phyloP scores from a whole-genome alignment of 2,329 filamentous ascomycete species.

The Epichloe brachyelytri region DNA sequence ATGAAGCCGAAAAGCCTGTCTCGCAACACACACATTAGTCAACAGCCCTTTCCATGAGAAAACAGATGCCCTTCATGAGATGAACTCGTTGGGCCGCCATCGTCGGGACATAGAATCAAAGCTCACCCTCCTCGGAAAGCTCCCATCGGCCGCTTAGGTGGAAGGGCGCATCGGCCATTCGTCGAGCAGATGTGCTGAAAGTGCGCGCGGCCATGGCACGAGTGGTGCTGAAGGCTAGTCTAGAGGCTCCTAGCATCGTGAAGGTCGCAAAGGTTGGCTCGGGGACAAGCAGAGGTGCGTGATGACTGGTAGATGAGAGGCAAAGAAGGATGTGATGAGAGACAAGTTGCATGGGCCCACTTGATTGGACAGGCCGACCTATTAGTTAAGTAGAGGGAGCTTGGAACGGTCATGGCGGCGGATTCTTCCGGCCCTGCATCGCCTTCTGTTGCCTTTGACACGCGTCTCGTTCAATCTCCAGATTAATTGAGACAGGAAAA shows the following conservation, averaged over 20 bases:
- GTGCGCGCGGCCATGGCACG: slow-evolving; percentile 23
- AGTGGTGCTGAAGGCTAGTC: slow-evolving; percentile 29
- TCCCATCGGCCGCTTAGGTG: slow-evolving; percentile 45
- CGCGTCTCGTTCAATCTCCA: too few species aligned
- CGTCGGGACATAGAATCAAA: slow-evolving; percentile 4
- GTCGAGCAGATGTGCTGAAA: slow-evolving; percentile 40
- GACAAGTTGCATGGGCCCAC: slow-evolving; percentile 1
- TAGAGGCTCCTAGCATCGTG: slow-evolving; percentile 31
- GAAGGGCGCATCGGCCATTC: slow-evolving; percentile 34
- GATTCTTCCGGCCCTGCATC: slow-evolving; percentile 8
- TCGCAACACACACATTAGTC: neutral
- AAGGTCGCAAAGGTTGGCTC: neutral
- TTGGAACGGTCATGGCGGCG: slow-evolving; percentile 5
- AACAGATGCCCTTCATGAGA: neutral
- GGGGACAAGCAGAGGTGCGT: neutral
- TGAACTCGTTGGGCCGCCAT: neutral
- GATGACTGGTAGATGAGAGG: neutral
- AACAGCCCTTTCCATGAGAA: neutral
- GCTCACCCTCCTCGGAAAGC: slow-evolving; percentile 50
- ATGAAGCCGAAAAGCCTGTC: slow-evolving; percentile 82
- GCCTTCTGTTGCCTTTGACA: neutral
- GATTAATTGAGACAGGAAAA: too few species aligned
- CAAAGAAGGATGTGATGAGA: neutral
- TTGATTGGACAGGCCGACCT: slow-evolving; percentile 7
- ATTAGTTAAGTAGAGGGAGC: neutral